A percentile compares a stretch with the other conserved stretches of the same genome.
phyloP scores from a whole-genome alignment of 768 basidiomycete species.

The Phylloporus sp. region DNA sequence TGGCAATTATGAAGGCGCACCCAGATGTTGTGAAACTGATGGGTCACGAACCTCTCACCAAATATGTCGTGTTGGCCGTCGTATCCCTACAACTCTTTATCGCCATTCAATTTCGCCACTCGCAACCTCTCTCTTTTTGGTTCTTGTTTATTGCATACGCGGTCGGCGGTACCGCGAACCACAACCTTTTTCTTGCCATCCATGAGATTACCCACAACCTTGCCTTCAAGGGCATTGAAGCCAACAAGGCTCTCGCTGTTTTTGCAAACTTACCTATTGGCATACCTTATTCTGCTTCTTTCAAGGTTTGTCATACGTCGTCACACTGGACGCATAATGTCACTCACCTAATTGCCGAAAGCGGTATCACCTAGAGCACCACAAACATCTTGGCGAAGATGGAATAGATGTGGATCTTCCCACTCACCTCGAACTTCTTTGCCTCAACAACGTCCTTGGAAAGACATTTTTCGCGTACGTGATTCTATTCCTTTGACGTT shows the following conservation, averaged over 20 bases:
- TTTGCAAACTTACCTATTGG: constrained; percentile 93
- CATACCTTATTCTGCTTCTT: constrained; percentile 90
- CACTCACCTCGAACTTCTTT: constrained; percentile 75
- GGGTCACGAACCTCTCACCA: constrained; percentile 91
- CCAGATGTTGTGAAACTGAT: constrained; percentile 96
- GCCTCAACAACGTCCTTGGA: constrained; percentile 92
- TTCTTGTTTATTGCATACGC: constrained; percentile 80
- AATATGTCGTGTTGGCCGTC: constrained; percentile 83
- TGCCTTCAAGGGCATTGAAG: constrained; percentile 76
- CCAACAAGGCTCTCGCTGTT: constrained; percentile 86
- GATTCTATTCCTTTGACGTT: neutral
- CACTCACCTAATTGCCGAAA: constrained; percentile 26
- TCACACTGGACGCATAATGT: neutral
- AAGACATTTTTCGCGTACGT: constrained; percentile 96
- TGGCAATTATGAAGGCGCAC: constrained; percentile 90
- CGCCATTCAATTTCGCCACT: constrained; percentile 65
- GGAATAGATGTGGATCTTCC: constrained; percentile 96
- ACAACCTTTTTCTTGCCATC: constrained; percentile 96
- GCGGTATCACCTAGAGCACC: constrained; percentile 95
- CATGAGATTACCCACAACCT: constrained; percentile 99
- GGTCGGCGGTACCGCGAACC: constrained; percentile 93
- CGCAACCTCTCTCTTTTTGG: constrained; percentile 59
- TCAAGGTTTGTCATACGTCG: constrained; percentile 60
- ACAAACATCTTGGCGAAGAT: constrained; percentile 93
- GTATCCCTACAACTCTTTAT: constrained; percentile 68